phyloP scores from a whole-genome alignment of 2,329 filamentous ascomycete species.

The Penicillium sp. region DNA sequence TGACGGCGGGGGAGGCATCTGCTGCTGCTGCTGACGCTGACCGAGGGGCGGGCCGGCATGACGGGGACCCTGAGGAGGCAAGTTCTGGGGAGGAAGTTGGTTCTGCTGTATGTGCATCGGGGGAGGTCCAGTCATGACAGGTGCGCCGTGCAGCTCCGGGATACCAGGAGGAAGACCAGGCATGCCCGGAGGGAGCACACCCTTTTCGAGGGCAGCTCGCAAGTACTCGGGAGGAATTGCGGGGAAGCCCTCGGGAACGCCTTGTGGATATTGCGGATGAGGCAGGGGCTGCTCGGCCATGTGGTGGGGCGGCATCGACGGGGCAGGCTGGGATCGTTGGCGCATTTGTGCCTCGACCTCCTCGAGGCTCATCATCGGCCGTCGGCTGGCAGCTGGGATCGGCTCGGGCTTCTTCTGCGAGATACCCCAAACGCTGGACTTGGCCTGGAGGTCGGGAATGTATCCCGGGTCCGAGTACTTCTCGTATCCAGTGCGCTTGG shows the following conservation, averaged over 20 bases:
- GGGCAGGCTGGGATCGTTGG: slow-evolving; percentile 59
- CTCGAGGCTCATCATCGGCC: slow-evolving; percentile 86
- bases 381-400: slow-evolving; percentile 54
- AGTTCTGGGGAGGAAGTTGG: slow-evolving; percentile 63
- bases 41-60: slow-evolving; percentile 45
- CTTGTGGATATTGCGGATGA: slow-evolving; percentile 42
- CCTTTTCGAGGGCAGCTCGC: slow-evolving; percentile 49
- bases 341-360: slow-evolving; percentile 96
- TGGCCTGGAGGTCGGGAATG: slow-evolving; percentile 87
- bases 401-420: slow-evolving; percentile 50
- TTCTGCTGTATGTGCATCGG: slow-evolving; percentile 82
- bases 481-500: slow-evolving; percentile 83
- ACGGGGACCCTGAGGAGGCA: slow-evolving; percentile 45
- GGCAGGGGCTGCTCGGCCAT: slow-evolving; percentile 40
- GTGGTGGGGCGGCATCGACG: slow-evolving; percentile 34
- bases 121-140: slow-evolving; percentile 55
- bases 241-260: slow-evolving; percentile 40
- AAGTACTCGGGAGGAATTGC: slow-evolving; percentile 55
- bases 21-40: slow-evolving; percentile 45
- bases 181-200: slow-evolving; percentile 44
- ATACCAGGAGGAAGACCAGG: slow-evolving; percentile 48
- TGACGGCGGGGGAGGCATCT: slow-evolving; percentile 45
- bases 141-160: slow-evolving; percentile 51
- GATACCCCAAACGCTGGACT: slow-evolving; percentile 90
- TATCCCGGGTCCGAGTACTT: slow-evolving; percentile 85